Evolutionary conservation across 2,329 filamentous ascomycete genomes (phyloP).

Genomic region (Acrodontium crateriforme): DNA sequence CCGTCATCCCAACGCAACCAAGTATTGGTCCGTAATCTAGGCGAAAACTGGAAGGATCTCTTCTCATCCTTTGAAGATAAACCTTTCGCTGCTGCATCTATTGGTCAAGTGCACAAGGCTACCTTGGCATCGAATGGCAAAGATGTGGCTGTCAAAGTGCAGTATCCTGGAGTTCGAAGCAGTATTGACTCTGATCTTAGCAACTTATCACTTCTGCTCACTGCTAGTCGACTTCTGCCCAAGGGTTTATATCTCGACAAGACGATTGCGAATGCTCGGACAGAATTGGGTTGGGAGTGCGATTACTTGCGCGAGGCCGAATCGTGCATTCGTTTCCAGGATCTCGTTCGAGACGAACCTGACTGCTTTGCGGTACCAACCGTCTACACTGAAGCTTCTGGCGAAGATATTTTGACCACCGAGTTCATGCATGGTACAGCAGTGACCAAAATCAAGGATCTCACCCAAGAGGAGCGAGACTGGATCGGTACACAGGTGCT

Average conservation of each 20-base stretch:
- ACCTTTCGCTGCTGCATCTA: constrained; percentile 89
- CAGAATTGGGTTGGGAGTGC: constrained; percentile 91
- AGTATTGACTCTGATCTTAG: constrained; percentile 95
- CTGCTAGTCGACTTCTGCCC: constrained; percentile 77
- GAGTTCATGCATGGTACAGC: constrained; percentile 76
- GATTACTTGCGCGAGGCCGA: constrained; percentile 83
- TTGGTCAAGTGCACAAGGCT: constrained; percentile 88
- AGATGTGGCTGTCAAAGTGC: constrained; percentile 84
- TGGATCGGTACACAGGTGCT: constrained; percentile 95
- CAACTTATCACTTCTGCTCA: constrained; percentile 81
- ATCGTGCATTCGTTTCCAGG: constrained; percentile 61
- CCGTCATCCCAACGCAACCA: constrained; percentile 81
- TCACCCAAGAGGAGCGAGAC: constrained; percentile 74
- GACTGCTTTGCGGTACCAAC: constrained; percentile 67
- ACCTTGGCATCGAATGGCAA: constrained; percentile 60
- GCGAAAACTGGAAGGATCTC: constrained; percentile 68
- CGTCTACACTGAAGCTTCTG: constrained; percentile 65
- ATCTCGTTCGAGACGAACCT: constrained; percentile 60
- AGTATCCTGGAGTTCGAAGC: constrained; percentile 89
- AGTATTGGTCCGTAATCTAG: constrained; percentile 67
- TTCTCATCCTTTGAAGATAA: constrained; percentile 78
- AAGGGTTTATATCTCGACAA: constrained; percentile 91
- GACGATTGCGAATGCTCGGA: constrained; percentile 88
- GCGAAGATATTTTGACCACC: constrained; percentile 81
- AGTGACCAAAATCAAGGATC: constrained; percentile 60